Base-by-base conservation (phyloP, 805 yeast species). In the Millerozyma acaciae region DNA sequence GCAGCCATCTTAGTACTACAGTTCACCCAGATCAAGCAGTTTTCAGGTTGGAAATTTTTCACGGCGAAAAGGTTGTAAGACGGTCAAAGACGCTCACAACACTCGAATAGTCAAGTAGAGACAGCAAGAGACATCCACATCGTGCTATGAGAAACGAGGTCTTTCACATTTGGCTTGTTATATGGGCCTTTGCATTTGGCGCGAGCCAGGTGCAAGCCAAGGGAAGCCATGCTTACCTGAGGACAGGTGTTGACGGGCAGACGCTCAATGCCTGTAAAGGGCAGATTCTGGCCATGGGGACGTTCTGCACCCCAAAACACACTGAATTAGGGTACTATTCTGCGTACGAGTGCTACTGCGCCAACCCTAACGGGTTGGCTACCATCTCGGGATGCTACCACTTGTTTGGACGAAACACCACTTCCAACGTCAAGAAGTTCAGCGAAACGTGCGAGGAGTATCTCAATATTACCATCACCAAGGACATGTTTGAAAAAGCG, bases 341-440 rank as follows among this genome's bases (percentile, higher is more conserved):
- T 2, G 25, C 32, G 8, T 22, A 15, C 10, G 34, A 39, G 6
- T 60, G 65, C 34, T 26, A 39, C 17, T 62, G 68, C 40, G 32
- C 27, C 7, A 49, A 56, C 31, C 30, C 42, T 16, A 39, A 51
- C 22, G 56, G 55, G 5, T 40, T 55, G 36, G 62, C 66, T 14
- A 48, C 64, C 4, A 35, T 57, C 32, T 48, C 55, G 18, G 61
- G 59, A 12, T 63, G 68, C 34, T 43, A 47, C 16, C 33, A 36
- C 16, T 17, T 24, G 6, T 23, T 32, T 25, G 33, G 25, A 21
- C 34, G 24, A 38, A 44, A 14, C 39, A 37, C 32, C 37, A 42
- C 27, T 12, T 29, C n/a, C 3, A 20, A 24, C 10, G 33, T 39
- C 12, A 37, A 35, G 31, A 30, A 7, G 16, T 47, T 21, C 34